Percentiles rank a stretch among this genome's conserved stretches.
These are phyloP conservation scores for Misopates orontium DNA, from an alignment of 257 asterid genomes.

Conservation along the genomic window DNA sequence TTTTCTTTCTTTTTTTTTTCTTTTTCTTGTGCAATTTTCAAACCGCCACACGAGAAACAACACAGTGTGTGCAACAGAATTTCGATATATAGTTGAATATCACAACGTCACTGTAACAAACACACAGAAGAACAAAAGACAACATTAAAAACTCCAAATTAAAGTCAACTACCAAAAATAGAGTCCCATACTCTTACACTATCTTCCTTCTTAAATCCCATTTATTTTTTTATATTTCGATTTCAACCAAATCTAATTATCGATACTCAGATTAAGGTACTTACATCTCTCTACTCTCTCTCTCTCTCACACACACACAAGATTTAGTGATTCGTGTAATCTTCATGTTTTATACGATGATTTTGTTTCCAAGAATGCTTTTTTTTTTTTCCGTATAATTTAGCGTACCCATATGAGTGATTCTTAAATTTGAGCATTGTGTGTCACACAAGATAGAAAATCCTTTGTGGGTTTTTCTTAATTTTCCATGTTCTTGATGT, in stretches of 20 bases:
- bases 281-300: background rate
- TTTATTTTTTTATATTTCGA: background rate
- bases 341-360: background rate
- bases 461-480: background rate
- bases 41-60: no score
- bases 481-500: background rate
- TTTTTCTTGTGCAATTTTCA: no score
- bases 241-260: conserved; percentile 20
- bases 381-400: no score
- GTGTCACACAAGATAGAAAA: background rate
- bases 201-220: background rate
- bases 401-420: no score
- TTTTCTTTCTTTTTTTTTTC: no score
- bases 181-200: background rate
- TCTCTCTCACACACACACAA: background rate
- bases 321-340: conserved; percentile 1
- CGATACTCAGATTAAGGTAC: conserved; percentile 25
- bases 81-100: background rate
- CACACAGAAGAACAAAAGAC: background rate
- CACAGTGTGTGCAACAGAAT: background rate
- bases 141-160: conserved; percentile 12
- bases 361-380: no score
- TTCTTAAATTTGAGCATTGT: no score
- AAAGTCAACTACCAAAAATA: conserved; percentile 6
- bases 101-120: conserved; percentile 24